Evolutionary conservation across 2,329 filamentous ascomycete genomes (phyloP), one percentile per base, ranked within the genome.

Genomic region (Beauveria pseudobassiana): DNA sequence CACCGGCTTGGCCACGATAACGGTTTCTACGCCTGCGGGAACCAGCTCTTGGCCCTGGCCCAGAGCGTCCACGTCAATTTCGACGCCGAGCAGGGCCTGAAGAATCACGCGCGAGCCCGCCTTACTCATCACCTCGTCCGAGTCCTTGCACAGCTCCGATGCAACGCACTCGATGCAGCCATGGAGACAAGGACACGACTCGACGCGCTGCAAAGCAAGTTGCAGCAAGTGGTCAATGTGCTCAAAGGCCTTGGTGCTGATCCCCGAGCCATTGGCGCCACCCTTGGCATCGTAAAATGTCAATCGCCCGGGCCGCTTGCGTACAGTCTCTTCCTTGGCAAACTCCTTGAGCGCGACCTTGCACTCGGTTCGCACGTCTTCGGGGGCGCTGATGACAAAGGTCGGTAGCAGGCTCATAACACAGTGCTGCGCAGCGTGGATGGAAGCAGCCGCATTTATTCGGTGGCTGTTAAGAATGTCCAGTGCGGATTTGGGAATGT

Each of bases 201-300:
- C 86, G 6, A 98, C 86, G 8, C 95, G 81, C 62, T 85, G 80
- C 43, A 95, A 82, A 0, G 93, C 93, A 70, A 93, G 88, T 22
- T 78, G 77, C 1, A 98, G 80, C 40, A 98, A 77, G 40, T 88
- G 72, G 69, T 96, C 91, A 22, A 96, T 81, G 69, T 96, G 96
- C 69, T 98, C 93, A 69, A 98, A 98, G 0, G 92, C 93, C 71
- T 96, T 97, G 45, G 88, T 90, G 64, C 89, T 91, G 67, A 97
- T 96, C 0, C 95, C 95, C 0, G 86, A 89, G 0, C 93, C 93
- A 49, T 85, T 83, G 0, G 89, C 82, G 0, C 93, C 93, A 8
- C 95, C 95, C 74, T 96, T 96, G 3, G 91, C 88, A 72, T 98
- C 95, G 74, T 98, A 99, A 69, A 99, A 96, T 0, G 91, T 96